These are phyloP conservation scores for Corymbia maculata DNA, from an alignment of 345 rosid genomes.

Conservation along the genomic window DNA sequence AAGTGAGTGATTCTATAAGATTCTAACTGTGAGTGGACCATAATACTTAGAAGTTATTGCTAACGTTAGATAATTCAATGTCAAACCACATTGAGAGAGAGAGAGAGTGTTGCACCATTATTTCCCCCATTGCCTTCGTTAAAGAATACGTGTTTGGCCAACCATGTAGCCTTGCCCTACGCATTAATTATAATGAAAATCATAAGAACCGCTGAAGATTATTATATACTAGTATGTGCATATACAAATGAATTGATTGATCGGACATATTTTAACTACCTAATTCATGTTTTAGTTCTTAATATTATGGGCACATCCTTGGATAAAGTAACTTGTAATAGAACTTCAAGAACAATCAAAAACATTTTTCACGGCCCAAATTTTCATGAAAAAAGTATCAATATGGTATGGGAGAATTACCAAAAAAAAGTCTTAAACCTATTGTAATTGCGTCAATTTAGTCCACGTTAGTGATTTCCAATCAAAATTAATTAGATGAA, in stretches of 20 bases:
- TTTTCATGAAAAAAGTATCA: no score
- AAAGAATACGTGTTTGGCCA: slow-evolving; percentile 38
- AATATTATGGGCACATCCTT: neutral
- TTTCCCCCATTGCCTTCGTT: slow-evolving; percentile 42
- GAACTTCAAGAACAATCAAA: neutral
- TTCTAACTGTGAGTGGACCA: neutral
- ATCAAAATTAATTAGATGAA: no score
- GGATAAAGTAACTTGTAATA: neutral
- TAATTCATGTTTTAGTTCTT: neutral
- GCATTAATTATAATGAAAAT: neutral
- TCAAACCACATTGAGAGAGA: neutral
- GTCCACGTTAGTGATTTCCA: no score
- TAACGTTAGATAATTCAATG: neutral
- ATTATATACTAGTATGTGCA: neutral
- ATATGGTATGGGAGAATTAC: no score
- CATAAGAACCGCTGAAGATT: neutral
- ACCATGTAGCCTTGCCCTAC: slow-evolving; percentile 23
- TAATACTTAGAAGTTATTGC: neutral
- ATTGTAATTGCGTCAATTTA: no score
- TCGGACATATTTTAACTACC: no score
- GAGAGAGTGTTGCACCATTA: slow-evolving; percentile 13
- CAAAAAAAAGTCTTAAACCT: no score
- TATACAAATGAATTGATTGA: neutral
- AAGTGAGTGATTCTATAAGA: neutral
- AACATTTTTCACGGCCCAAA: neutral